Percentiles rank a stretch among this genome's conserved stretches.
Evolutionary conservation across 176 grass and related monocot species (phyloP).

Genomic region (Cenchrus fungigraminus): DNA sequence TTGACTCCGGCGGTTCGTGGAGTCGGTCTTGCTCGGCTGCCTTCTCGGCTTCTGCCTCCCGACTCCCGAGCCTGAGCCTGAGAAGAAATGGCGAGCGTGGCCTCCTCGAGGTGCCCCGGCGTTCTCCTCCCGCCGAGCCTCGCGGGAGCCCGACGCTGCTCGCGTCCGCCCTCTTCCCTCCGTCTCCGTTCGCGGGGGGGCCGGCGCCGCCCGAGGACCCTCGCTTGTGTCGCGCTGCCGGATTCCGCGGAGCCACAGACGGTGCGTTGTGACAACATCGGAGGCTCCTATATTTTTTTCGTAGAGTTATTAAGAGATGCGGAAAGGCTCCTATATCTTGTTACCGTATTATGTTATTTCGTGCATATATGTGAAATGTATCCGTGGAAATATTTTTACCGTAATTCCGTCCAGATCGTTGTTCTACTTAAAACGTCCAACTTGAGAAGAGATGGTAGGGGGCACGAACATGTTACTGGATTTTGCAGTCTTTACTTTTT

Average conservation of each 20-base stretch:
- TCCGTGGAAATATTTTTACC: too few relatives aligned
- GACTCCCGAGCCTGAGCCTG: not conserved
- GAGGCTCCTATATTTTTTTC: too few relatives aligned
- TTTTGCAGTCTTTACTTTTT: too few relatives aligned
- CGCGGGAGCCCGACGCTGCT: not conserved
- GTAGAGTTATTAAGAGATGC: too few relatives aligned
- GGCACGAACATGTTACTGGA: not conserved
- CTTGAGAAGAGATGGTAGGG: not conserved
- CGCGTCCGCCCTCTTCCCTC: conserved; percentile 20
- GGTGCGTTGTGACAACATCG: conserved; percentile 6
- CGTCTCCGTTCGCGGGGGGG: not conserved
- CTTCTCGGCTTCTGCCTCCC: not conserved
- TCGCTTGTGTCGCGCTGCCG: conserved; percentile 50
- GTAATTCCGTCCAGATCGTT: too few relatives aligned
- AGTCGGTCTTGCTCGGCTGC: not conserved
- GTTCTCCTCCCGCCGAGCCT: conserved; percentile 49
- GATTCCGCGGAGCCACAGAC: conserved; percentile 52
- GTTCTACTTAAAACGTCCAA: too few relatives aligned
- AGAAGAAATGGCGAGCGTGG: conserved; percentile 61
- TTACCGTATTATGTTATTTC: too few relatives aligned
- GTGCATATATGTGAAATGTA: too few relatives aligned
- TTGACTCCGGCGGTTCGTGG: conserved; percentile 13
- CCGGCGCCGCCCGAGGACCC: conserved; percentile 11
- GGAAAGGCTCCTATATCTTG: too few relatives aligned
- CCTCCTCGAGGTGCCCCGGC: conserved; percentile 50